These are phyloP conservation scores for Trichopus zeylanicus DNA, from an alignment of 116 monocot genomes.

Conservation along the genomic window DNA sequence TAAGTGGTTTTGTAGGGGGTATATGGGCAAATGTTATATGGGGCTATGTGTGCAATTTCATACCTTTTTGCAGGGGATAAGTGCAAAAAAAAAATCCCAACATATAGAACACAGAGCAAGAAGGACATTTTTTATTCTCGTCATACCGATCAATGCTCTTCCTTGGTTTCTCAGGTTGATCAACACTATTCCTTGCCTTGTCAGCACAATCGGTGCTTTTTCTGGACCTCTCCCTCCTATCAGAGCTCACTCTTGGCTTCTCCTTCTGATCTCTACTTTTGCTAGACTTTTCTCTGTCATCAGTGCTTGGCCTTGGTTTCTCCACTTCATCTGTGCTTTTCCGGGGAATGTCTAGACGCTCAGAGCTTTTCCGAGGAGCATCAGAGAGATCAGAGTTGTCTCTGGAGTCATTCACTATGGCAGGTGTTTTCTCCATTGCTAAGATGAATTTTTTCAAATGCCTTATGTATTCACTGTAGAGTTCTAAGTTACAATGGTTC, in stretches of 20 bases:
- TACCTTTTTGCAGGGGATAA: no score
- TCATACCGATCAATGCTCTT: constrained; percentile 48
- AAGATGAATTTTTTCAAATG: constrained; percentile 41
- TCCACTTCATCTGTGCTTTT: constrained; percentile 12
- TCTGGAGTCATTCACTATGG: constrained; percentile 1
- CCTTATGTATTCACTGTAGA: constrained; percentile 35
- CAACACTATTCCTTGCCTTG: constrained; percentile 11
- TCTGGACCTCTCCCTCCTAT: constrained; percentile 20
- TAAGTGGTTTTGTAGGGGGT: no score
- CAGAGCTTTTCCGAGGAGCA: constrained; percentile 20
- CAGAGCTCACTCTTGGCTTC: constrained; percentile 18
- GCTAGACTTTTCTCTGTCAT: constrained; percentile 22
- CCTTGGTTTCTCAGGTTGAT: constrained; percentile 40
- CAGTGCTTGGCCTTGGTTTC: constrained; percentile 13
- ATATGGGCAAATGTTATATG: no score
- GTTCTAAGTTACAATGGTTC: constrained; percentile 41
- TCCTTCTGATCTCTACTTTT: constrained; percentile 23
- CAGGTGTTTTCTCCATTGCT: constrained; percentile 28
- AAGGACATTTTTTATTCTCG: background rate
- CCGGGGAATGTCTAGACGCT: constrained; percentile 14
- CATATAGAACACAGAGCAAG: constrained; percentile 2
- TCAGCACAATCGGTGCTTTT: constrained; percentile 26
- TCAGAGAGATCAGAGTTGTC: constrained; percentile 14
- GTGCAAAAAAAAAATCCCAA: no score
- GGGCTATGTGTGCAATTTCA: no score